Conservation (phyloP, 2,329 filamentous ascomycete genomes). For the Aureobasidium sp. region DNA sequence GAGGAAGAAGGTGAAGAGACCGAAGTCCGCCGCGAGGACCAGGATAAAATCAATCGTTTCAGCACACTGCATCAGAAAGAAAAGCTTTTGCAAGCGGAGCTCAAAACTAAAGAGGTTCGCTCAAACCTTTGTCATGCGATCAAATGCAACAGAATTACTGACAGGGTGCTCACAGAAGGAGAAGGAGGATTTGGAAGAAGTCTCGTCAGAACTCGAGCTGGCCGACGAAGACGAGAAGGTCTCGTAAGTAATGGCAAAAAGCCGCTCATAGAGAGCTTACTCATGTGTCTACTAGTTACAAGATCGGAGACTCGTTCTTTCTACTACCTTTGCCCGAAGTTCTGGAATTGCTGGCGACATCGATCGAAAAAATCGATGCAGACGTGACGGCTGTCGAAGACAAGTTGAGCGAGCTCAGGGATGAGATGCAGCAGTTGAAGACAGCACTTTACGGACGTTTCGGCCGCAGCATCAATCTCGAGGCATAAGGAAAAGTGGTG, state of each 20-base stretch:
- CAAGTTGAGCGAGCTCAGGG: slow-evolving; percentile 62
- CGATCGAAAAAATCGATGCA: slow-evolving; percentile 64
- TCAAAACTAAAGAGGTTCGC: slow-evolving; percentile 67
- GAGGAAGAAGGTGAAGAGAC: slow-evolving; percentile 90
- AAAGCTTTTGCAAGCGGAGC: slow-evolving; percentile 65
- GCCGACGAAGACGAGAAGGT: slow-evolving; percentile 92
- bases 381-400: slow-evolving; percentile 71
- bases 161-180: slow-evolving; percentile 60
- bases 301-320: slow-evolving; percentile 93
- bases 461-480: slow-evolving; percentile 92
- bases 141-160: neutral
- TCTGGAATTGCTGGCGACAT: slow-evolving; percentile 69
- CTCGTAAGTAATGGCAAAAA: slow-evolving; percentile 51
- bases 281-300: slow-evolving; percentile 57
- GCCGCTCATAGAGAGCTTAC: neutral
- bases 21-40: slow-evolving; percentile 91
- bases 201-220: slow-evolving; percentile 83
- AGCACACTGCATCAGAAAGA: slow-evolving; percentile 88
- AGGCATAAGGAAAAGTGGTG: slow-evolving; percentile 51
- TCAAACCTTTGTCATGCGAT: neutral
- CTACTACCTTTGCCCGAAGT: slow-evolving; percentile 75
- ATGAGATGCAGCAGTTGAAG: slow-evolving; percentile 86
- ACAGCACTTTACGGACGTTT: slow-evolving; percentile 90
- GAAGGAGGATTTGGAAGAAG: slow-evolving; percentile 94
- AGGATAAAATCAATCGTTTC: slow-evolving; percentile 98